These are phyloP conservation scores for Cucumis melo DNA, from an alignment of 306 rosid species.

Conservation along the genomic window DNA sequence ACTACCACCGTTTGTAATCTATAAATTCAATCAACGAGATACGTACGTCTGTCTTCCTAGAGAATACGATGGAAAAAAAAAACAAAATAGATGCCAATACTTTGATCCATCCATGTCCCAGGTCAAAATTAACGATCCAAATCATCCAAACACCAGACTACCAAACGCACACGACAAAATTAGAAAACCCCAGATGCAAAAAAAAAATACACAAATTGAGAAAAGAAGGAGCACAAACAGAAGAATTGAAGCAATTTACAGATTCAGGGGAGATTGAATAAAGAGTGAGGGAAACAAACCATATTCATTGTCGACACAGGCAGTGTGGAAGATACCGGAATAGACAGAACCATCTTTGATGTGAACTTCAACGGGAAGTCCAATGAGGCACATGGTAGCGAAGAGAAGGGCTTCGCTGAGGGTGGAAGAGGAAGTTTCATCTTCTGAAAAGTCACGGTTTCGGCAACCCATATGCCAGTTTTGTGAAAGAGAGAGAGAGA, in stretches of 20 bases:
- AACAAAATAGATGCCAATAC: not conserved
- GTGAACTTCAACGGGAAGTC: slow-evolving; percentile 65
- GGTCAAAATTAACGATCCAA: not conserved
- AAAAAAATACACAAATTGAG: not conserved
- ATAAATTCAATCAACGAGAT: not conserved
- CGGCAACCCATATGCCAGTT: slow-evolving; percentile 42
- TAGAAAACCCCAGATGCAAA: no score
- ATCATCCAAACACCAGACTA: not conserved
- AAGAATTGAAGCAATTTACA: not conserved
- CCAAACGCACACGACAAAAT: not conserved
- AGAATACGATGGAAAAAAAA: not conserved
- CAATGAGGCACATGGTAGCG: slow-evolving; percentile 66
- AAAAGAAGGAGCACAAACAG: not conserved
- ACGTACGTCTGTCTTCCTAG: not conserved
- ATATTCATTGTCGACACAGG: slow-evolving; percentile 36
- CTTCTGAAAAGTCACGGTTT: slow-evolving; percentile 26
- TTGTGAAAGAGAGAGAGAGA: not conserved
- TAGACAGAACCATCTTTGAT: slow-evolving; percentile 69
- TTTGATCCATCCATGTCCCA: not conserved
- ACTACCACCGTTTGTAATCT: not conserved
- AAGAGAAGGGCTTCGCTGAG: slow-evolving; percentile 49
- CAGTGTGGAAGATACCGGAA: slow-evolving; percentile 84
- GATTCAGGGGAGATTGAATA: not conserved
- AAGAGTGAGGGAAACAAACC: slow-evolving; percentile 22
- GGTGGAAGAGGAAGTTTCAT: slow-evolving; percentile 21